Conservation (phyloP, 2,329 filamentous ascomycete species). For the Phialemonium atrogriseum region DNA sequence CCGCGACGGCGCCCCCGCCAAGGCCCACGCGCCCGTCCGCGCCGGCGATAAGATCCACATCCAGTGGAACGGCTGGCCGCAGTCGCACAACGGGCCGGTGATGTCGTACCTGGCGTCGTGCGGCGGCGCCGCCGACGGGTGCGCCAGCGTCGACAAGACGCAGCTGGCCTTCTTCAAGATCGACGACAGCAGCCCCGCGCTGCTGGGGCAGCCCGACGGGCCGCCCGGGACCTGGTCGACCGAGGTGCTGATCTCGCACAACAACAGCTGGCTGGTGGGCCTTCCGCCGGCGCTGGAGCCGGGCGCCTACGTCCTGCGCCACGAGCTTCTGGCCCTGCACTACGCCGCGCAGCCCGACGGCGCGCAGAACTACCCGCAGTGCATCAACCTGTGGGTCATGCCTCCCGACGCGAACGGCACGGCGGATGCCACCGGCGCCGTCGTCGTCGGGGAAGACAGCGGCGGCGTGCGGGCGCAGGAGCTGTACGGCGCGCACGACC, state of each 20-base stretch:
- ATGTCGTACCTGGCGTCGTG: constrained; percentile 31
- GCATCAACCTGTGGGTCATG: constrained; percentile 20
- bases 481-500: constrained; percentile 15
- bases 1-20: constrained; percentile 41
- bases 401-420: neutral
- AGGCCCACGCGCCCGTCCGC: constrained; percentile 41
- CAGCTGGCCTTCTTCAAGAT: constrained; percentile 35
- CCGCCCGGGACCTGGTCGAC: constrained; percentile 27
- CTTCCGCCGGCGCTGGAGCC: constrained; percentile 32
- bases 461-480: constrained; percentile 11
- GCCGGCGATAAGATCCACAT: constrained; percentile 49
- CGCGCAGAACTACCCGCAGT: constrained; percentile 23
- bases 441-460: constrained; percentile 5
- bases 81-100: constrained; percentile 35
- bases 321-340: constrained; percentile 38
- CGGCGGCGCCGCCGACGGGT: constrained; percentile 22
- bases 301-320: constrained; percentile 44
- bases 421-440: neutral
- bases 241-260: constrained; percentile 40
- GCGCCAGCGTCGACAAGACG: constrained; percentile 28
- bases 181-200: constrained; percentile 22
- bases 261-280: constrained; percentile 40
- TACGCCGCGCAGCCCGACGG: constrained; percentile 15
- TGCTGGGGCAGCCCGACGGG: constrained; percentile 15
- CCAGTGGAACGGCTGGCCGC: constrained; percentile 56